These are phyloP conservation scores for Trichaptum fuscoviolaceum DNA, from an alignment of 768 basidiomycete genomes.

Conservation along the genomic window DNA sequence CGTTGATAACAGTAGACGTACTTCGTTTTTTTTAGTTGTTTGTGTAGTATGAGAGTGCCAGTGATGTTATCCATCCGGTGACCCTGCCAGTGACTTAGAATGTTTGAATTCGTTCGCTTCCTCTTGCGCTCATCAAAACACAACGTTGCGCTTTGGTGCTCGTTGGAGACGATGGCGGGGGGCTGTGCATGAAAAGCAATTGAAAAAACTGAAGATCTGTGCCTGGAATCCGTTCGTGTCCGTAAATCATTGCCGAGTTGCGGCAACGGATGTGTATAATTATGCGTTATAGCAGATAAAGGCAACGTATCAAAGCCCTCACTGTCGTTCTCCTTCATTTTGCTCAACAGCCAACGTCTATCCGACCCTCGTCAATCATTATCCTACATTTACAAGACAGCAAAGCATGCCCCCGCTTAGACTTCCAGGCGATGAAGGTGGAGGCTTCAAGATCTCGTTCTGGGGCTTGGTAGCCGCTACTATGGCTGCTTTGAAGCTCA, in stretches of 20 bases:
- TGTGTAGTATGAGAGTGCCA: too few relatives aligned
- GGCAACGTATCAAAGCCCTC: background rate
- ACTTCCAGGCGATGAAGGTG: background rate
- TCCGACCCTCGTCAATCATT: background rate
- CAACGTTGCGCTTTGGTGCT: too few relatives aligned
- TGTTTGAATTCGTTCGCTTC: too few relatives aligned
- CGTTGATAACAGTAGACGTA: too few relatives aligned
- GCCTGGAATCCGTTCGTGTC: background rate
- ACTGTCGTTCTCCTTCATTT: background rate
- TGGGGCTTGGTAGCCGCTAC: slow-evolving; percentile 38
- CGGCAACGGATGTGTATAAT: background rate
- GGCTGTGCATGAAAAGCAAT: background rate
- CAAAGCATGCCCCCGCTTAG: background rate
- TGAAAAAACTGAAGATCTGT: background rate
- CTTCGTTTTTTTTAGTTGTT: too few relatives aligned
- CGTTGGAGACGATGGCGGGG: background rate
- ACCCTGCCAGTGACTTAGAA: too few relatives aligned
- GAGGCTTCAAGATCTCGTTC: slow-evolving; percentile 23
- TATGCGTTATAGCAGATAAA: background rate
- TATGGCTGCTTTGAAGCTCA: slow-evolving; percentile 44
- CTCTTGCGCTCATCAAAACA: too few relatives aligned
- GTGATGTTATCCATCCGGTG: too few relatives aligned
- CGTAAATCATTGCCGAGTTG: background rate
- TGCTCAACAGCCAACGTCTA: background rate
- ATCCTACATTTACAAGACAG: background rate